phyloP scores from a whole-genome alignment of 177 flowering plant genomes.

The Telopea speciosissima region DNA sequence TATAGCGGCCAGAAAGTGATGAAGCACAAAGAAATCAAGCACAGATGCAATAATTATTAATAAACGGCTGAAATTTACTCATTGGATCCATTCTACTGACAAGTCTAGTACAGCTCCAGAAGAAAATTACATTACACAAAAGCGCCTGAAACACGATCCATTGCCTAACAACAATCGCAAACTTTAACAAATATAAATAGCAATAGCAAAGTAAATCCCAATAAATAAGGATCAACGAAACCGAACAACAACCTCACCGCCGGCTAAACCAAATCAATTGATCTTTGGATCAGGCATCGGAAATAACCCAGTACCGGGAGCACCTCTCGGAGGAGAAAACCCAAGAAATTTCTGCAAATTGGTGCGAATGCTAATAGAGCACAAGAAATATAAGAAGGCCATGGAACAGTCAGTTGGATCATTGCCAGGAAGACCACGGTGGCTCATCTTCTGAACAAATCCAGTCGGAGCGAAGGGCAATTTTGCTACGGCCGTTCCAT shows the following conservation, averaged over 20 bases:
- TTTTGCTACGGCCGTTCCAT: constrained; percentile 83
- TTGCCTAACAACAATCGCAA: constrained; percentile 1
- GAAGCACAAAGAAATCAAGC: not conserved
- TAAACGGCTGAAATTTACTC: not conserved
- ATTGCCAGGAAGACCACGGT: constrained; percentile 64
- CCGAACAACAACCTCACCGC: not conserved
- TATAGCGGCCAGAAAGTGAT: not conserved
- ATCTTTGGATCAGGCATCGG: constrained; percentile 94
- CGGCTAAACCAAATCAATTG: constrained; percentile 30
- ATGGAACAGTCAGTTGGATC: constrained; percentile 94
- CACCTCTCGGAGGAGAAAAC: constrained; percentile 86
- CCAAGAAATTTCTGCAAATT: constrained; percentile 97
- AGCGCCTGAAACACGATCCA: not conserved
- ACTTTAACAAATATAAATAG: not conserved
- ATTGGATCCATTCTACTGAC: not conserved
- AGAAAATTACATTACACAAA: not conserved
- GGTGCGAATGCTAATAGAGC: constrained; percentile 87
- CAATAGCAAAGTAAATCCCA: not conserved
- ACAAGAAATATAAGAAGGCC: constrained; percentile 88
- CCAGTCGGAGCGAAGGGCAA: constrained; percentile 64
- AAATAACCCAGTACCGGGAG: constrained; percentile 73
- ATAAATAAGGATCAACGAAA: not conserved
- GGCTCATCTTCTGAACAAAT: constrained; percentile 91
- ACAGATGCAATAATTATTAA: not conserved
- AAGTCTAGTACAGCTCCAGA: not conserved